Evolutionary conservation across 2,329 filamentous ascomycete species (phyloP), one percentile per base, ranked within the genome.

Genomic region (Alternaria alternata): DNA sequence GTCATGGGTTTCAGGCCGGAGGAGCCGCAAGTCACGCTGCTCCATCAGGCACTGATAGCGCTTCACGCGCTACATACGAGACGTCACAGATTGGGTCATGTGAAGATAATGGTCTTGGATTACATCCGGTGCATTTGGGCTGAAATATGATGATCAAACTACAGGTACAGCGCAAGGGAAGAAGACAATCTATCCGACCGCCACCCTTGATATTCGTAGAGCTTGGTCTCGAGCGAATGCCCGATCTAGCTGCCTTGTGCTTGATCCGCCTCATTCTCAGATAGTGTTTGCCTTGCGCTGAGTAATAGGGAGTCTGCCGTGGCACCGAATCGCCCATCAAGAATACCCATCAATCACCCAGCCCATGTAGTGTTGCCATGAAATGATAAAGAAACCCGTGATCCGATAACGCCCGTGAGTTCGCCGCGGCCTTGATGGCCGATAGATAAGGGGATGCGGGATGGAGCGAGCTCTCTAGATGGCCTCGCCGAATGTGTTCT

Each of bases 401-500:
- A 66, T 70, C 69, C 75, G 67, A 67, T 62, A 72, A 75, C 72
- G 71, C 73, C 69, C 65, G 47, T 68, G 63, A 63, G 64, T 63
- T 66, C 66, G 66, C 64, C 67, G 66, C 68, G 67, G 68, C 67
- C 57, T 64, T 56, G 61, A 63, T 63, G 65, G 56, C 58, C 54
- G 59, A 63, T 62, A 66, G 61, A 65, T 57, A 65, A 59, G 61
- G 61, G 54, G 59, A 64, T 41, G 54, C 43, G 51, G 57, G 54
- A 53, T 59, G 53, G 54, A 32, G 57, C 20, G 48, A 49, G 59
- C 57, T 60, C 48, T 61, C 76, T 75, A 81, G 63, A 76, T 69
- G 39, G 75, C 78, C 73, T 82, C 80, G 68, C 95, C 95, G 78
- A 99, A 99, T 56, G 95, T 99, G 87, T 98, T 99, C 88, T 98